Evolutionary conservation across 352 stramenopile species (phyloP).

Genomic region (Thraustochytrium sp.): DNA sequence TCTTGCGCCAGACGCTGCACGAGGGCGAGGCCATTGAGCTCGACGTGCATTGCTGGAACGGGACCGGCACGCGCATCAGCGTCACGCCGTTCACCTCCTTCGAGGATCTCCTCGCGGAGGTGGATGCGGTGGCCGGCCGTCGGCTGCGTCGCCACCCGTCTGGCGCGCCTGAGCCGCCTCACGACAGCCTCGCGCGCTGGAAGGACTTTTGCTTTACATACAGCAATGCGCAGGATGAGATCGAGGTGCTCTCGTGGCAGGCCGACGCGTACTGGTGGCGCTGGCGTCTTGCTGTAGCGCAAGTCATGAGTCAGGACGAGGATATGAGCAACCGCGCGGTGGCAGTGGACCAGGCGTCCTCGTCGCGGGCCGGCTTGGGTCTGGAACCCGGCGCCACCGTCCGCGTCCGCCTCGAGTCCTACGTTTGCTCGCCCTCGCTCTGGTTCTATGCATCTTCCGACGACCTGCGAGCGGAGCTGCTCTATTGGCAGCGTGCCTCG

Average conservation of each 20-base stretch:
- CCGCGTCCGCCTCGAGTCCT: neutral
- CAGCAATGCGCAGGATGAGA: neutral
- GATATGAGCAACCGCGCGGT: neutral
- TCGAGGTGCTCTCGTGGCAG: neutral
- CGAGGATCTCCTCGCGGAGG: neutral
- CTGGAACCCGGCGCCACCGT: neutral
- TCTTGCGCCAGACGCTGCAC: constrained; percentile 6
- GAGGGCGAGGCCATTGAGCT: neutral
- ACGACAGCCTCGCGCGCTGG: neutral
- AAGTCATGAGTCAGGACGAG: neutral
- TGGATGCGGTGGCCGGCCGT: neutral
- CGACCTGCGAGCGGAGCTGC: neutral
- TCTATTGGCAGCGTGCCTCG: constrained; percentile 14
- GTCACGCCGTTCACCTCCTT: constrained; percentile 31
- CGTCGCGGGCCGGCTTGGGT: neutral
- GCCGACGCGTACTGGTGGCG: constrained; percentile 27
- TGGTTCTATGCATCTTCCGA: neutral
- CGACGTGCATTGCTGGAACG: constrained; percentile 26
- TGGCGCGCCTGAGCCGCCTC: neutral
- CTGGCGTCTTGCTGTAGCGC: neutral
- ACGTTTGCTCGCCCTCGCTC: neutral
- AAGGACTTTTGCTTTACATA: constrained; percentile 34
- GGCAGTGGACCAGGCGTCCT: neutral
- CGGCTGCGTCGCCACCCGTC: neutral
- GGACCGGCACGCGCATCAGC: neutral